phyloP scores from a whole-genome alignment of 2,329 filamentous ascomycete genomes.

The Trematosphaeria pertusa region DNA sequence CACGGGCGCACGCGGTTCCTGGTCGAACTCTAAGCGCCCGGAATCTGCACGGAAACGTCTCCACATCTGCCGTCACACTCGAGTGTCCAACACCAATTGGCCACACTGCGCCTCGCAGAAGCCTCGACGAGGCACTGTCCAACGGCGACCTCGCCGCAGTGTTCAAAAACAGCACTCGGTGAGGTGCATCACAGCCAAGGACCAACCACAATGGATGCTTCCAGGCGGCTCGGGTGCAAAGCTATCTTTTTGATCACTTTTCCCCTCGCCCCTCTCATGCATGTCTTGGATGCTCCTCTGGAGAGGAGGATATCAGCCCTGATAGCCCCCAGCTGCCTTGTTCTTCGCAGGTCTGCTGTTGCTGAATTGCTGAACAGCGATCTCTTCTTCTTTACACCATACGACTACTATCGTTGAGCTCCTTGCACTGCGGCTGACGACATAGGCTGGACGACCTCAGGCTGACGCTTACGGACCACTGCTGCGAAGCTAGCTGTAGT shows the following conservation, averaged over 20 bases:
- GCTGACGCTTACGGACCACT: no score
- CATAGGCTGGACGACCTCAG: no score
- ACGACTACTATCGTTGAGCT: no score
- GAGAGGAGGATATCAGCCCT: conserved; percentile 35
- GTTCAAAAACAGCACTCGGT: conserved; percentile 24
- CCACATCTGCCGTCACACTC: conserved; percentile 33
- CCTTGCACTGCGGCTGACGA: no score
- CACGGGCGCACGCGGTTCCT: conserved; percentile 12
- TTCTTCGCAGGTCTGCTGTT: no score
- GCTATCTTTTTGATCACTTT: conserved; percentile 20
- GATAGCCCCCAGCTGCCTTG: conserved; percentile 28
- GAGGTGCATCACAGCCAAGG: conserved; percentile 28
- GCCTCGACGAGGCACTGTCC: conserved; percentile 31
- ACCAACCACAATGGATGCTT: conserved; percentile 30
- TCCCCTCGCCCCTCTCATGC: conserved; percentile 32
- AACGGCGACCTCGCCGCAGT: conserved; percentile 35
- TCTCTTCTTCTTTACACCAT: no score
- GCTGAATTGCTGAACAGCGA: no score
- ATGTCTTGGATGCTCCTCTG: conserved; percentile 26
- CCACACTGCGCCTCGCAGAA: conserved; percentile 39
- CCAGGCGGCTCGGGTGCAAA: conserved; percentile 30
- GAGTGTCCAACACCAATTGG: conserved; percentile 38
- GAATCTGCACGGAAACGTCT: conserved; percentile 22
- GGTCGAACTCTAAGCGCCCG: conserved; percentile 37
- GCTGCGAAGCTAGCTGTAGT: no score